Evolutionary conservation across 2,329 filamentous ascomycete species (phyloP).

Genomic region (Aureobasidium musti): DNA sequence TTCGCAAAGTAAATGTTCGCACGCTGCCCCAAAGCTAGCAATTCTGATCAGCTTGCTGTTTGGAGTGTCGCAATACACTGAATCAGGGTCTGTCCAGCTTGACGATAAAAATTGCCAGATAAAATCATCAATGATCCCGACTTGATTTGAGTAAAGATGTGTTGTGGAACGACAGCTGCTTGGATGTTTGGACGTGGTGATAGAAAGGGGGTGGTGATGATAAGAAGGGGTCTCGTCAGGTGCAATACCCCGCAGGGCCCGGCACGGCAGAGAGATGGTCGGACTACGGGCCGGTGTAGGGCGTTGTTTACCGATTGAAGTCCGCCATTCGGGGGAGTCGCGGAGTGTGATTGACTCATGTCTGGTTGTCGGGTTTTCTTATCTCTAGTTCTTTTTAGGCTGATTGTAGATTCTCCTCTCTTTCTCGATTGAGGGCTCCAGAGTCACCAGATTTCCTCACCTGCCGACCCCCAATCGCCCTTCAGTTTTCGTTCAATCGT

Average conservation of each 20-base stretch:
- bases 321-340: slow-evolving; percentile 1
- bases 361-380: slow-evolving; percentile 2
- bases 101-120: no score
- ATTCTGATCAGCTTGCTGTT: background rate
- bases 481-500: background rate
- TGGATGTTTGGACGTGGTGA: background rate
- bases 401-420: slow-evolving; percentile 8
- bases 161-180: background rate
- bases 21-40: background rate
- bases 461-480: slow-evolving; percentile 3
- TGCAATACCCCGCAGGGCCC: background rate
- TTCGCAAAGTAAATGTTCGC: background rate
- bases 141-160: background rate
- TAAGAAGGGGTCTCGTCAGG: no score
- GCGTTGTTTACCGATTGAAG: background rate
- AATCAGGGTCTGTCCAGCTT: no score
- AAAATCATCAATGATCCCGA: background rate
- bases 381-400: slow-evolving; percentile 24
- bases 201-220: background rate
- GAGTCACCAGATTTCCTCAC: slow-evolving; percentile 11
- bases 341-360: slow-evolving; percentile 20
- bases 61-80: background rate
- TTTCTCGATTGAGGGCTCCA: slow-evolving; percentile 4
- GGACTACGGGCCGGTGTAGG: slow-evolving; percentile 1
- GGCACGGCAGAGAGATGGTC: slow-evolving; percentile 3